These are phyloP conservation scores for Inga leiocalycina DNA, from an alignment of 306 rosid species.

Conservation along the genomic window DNA sequence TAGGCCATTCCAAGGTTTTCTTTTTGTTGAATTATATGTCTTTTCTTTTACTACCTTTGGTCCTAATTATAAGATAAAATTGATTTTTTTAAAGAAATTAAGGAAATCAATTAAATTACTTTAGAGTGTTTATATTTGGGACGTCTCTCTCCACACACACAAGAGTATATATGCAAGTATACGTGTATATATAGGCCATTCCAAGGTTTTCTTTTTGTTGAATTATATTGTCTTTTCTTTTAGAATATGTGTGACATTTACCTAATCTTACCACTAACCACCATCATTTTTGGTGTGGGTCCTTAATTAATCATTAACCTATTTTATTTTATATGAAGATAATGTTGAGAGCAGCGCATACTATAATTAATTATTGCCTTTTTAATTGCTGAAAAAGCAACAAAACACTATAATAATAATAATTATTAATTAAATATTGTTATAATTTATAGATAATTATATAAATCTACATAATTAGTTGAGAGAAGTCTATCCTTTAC, in stretches of 20 bases:
- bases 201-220: neutral
- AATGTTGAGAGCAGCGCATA: neutral
- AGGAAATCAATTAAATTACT: no score
- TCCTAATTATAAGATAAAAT: no score
- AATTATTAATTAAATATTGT: no score
- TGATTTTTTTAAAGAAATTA: no score
- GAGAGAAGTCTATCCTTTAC: neutral
- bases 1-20: conserved; percentile 1
- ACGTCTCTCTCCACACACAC: neutral
- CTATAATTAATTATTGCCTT: neutral
- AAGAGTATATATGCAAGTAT: no score
- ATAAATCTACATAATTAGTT: no score
- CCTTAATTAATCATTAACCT: neutral
- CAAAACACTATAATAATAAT: neutral
- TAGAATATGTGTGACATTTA: neutral
- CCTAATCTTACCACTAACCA: conserved; percentile 35
- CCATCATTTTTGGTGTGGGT: neutral
- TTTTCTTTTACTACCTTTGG: no score
- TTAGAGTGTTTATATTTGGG: no score
- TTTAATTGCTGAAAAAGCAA: neutral
- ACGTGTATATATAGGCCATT: neutral
- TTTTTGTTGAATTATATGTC: neutral
- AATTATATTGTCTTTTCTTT: neutral
- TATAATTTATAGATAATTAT: neutral
- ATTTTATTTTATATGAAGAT: neutral